Base-by-base conservation (phyloP, 1,284 basidiomycete genomes). In the Rhodotorula glutinis region DNA sequence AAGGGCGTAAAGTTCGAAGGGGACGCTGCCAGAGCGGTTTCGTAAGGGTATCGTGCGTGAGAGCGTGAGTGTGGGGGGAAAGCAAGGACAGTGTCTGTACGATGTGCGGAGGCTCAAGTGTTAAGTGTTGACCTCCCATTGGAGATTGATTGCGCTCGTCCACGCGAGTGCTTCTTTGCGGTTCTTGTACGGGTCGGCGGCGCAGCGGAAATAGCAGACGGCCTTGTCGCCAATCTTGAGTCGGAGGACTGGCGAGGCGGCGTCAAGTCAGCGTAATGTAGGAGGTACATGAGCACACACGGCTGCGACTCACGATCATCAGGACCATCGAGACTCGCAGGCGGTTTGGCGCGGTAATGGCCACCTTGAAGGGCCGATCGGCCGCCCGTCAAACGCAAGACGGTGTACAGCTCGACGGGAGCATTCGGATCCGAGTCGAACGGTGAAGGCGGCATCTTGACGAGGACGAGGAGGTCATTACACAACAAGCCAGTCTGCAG, bases 381-480 rank as follows among this genome's bases (percentile, higher is more conserved):
- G 4, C 64, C 54, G 41, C 62, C 55, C 25, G 65, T 67, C 19
- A 97, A 91, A 57, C 93, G 84, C 66, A 96, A 81, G 52, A 96
- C 93, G 51, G 91, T 91, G 88, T 91, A 96, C 27, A 96, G 82
- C 77, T 96, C 92, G 44, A 96, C 91, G 27, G 77, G 79, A 19
- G 85, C 86, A 57, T 83, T 81, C 51, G 85, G 86, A 72, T 92
- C 91, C 72, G 84, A 83, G 43, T 53, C 88, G 88, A 59, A 87
- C 86, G 30, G 87, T 86, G 38, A 41, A 21, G 64, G 61, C 4
- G 87, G 86, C 79, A 90, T 91, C 74, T 88, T 87, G 80, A 88
- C 92, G 67, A 96, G 82, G 27, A 97, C 92, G 74, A 96, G 82
- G 68, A 98, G 82, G 78, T 98, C 95, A 75, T 94, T 94, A 81